Base-by-base conservation (phyloP, 805 yeast species). In the Lipomyces japonicus region DNA sequence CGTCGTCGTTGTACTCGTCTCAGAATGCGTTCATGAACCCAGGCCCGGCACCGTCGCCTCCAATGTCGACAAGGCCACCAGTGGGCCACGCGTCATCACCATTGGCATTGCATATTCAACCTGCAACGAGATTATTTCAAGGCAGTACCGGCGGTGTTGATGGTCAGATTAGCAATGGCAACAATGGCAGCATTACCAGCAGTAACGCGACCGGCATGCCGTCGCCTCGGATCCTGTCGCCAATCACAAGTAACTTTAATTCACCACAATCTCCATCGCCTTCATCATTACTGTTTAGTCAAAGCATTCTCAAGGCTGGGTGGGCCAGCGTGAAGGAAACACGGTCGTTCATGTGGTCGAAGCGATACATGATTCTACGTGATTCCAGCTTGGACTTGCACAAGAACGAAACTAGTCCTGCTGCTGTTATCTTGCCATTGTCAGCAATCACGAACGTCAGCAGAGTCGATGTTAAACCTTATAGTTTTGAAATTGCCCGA, bases 271-370 rank as follows among this genome's bases (percentile, higher is more conserved):
- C 31, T 7, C 31, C 31, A 12, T 12, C 31, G 31, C 37, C 37
- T 6, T 14, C 37, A 6, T 6, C 16, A 14, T 6, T 6, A 6
- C 37, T 38, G n/a, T 28, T 28, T 12, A 7, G 10, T 12, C 7
- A 7, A 7, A 7, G 35, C 2, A 38, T 50, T 23, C 21, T 49
- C 39, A 53, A 55, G 39, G 39, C 79, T 50, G 96, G 97, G 0
- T 90, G 96, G 95, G 90, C 88, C 21, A 85, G 86, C 47, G 81
- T 88, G 51, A 90, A 87, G 66, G 97, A 91, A 61, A 97, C 91
- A 61, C 78, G 87, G 57, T 79, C 89, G 4, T 89, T 90, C 65
- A 74, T 95, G 59, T 91, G 98, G 98, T 89, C 90, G 51, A 89
- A 89, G 64, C 78, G 93, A 61, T 91, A 74, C 67, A 72, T 91